phyloP scores from a whole-genome alignment of 192 early-diverging fungal genomes.

The Coemansia sp. region DNA sequence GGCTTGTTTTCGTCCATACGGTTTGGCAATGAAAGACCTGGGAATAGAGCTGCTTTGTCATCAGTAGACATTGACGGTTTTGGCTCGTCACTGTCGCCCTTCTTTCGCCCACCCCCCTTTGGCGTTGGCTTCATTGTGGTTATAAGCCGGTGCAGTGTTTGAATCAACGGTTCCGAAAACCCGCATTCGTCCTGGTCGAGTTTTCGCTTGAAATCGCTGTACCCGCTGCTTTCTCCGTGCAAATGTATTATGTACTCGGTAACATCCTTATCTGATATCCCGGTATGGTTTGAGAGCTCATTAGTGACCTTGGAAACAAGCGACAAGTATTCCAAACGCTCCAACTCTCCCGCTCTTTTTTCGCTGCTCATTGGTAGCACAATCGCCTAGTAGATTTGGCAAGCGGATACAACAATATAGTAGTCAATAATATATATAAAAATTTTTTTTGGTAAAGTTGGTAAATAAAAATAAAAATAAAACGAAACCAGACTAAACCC shows the following conservation, averaged over 20 bases:
- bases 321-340: constrained; percentile 84
- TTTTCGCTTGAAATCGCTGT: constrained; percentile 65
- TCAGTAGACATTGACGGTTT: constrained; percentile 50
- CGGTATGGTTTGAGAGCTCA: constrained; percentile 91
- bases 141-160: constrained; percentile 85
- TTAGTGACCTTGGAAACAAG: constrained; percentile 86
- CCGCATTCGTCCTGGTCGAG: constrained; percentile 75
- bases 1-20: background rate
- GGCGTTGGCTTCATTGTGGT: constrained; percentile 74
- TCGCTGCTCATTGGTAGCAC: background rate
- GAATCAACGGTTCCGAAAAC: constrained; percentile 80
- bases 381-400: background rate
- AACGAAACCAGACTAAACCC: background rate
- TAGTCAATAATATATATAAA: too few species aligned
- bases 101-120: background rate
- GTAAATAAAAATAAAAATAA: background rate
- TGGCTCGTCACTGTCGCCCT: constrained; percentile 9
- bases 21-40: constrained; percentile 68
- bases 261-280: constrained; percentile 83
- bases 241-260: constrained; percentile 92
- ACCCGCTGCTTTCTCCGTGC: constrained; percentile 67
- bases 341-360: constrained; percentile 40
- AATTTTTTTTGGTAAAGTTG: too few species aligned
- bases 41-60: constrained; percentile 68
- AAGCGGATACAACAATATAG: too few species aligned